Percentiles rank a stretch among this genome's conserved stretches.
These are phyloP conservation scores for Dioszegia aurantiaca DNA, from an alignment of 768 basidiomycete genomes.

Conservation along the genomic window DNA sequence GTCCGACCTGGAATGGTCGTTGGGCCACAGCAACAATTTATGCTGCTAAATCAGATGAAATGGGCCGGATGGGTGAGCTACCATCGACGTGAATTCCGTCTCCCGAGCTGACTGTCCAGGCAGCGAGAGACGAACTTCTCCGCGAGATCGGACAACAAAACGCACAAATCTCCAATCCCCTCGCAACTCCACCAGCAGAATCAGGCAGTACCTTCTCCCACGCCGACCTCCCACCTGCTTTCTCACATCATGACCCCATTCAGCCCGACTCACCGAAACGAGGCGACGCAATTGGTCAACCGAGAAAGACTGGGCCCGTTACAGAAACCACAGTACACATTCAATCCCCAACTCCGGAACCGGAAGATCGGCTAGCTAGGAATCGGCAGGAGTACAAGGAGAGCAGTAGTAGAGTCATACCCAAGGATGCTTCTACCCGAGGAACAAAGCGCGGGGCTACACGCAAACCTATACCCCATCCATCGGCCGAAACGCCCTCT, in stretches of 20 bases:
- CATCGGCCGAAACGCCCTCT: background rate
- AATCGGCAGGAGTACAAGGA: background rate
- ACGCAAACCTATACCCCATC: slow-evolving; percentile 7
- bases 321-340: background rate
- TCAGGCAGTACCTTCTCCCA: background rate
- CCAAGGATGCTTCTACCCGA: slow-evolving; percentile 9
- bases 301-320: slow-evolving; percentile 34
- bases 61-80: slow-evolving; percentile 46
- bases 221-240: slow-evolving; percentile 3
- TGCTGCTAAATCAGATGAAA: slow-evolving; percentile 46
- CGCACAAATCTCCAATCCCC: slow-evolving; percentile 23
- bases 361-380: slow-evolving; percentile 1
- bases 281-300: slow-evolving; percentile 43
- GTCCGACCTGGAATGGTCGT: slow-evolving; percentile 70
- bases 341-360: slow-evolving; percentile 3
- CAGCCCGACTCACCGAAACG: slow-evolving; percentile 12
- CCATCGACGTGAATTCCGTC: background rate
- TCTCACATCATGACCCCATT: background rate
- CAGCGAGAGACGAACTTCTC: slow-evolving; percentile 32
- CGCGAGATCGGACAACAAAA: slow-evolving; percentile 24
- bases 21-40: slow-evolving; percentile 50
- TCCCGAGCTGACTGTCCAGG: slow-evolving; percentile 24
- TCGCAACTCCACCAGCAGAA: slow-evolving; percentile 39
- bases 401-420: background rate
- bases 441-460: slow-evolving; percentile 37